Conservation (phyloP, 345 rosid genomes). For the Durio zibethinus region DNA sequence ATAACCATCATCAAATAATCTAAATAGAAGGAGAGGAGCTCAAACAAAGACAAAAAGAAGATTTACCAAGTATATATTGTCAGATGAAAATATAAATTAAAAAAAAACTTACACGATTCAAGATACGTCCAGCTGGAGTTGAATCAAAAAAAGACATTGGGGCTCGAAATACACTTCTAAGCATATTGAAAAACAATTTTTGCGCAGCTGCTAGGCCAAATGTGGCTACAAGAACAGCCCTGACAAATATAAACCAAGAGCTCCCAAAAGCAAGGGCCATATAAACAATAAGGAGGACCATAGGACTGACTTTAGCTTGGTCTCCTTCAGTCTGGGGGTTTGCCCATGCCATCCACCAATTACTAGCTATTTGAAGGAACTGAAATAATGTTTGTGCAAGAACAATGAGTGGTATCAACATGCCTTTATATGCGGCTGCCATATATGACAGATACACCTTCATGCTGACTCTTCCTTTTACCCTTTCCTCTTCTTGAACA, state of each 20-base stretch:
- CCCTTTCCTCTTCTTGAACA: conserved; percentile 99
- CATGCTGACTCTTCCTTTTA: conserved; percentile 94
- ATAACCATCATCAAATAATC: conserved; percentile 11
- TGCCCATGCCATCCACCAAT: conserved; percentile 99
- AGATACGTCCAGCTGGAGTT: conserved; percentile 94
- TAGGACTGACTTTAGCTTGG: conserved; percentile 71
- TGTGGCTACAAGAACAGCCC: conserved; percentile 98
- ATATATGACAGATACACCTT: conserved; percentile 94
- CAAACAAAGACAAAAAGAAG: background rate
- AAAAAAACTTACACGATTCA: conserved; percentile 77
- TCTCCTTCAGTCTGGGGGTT: conserved; percentile 98
- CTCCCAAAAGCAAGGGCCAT: conserved; percentile 99
- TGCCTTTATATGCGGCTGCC: conserved; percentile 96
- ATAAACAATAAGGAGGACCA: conserved; percentile 80
- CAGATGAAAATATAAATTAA: background rate
- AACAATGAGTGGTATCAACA: conserved; percentile 83
- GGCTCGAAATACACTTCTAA: conserved; percentile 86
- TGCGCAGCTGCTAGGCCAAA: conserved; percentile 98
- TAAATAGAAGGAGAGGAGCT: background rate
- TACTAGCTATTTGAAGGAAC: conserved; percentile 97
- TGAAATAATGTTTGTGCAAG: conserved; percentile 85
- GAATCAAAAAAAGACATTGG: conserved; percentile 99
- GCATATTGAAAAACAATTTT: conserved; percentile 88
- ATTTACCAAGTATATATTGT: conserved; percentile 6
- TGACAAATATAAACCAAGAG: conserved; percentile 85